These are phyloP conservation scores for Diaporthe sp. DNA, from an alignment of 2,329 filamentous ascomycete genomes.

Conservation along the genomic window DNA sequence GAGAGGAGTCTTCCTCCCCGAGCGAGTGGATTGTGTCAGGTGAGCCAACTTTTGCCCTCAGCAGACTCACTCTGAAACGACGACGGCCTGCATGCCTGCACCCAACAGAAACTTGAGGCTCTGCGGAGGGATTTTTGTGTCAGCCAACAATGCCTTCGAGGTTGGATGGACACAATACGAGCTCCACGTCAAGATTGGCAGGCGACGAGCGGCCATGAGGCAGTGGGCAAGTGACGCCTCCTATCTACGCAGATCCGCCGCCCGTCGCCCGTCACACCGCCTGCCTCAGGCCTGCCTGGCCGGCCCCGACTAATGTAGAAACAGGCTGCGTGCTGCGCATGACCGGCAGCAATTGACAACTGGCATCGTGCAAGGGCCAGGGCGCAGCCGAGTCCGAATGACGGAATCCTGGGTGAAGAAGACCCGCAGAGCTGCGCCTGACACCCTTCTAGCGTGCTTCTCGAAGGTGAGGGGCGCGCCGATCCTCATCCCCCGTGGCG, in stretches of 20 bases:
- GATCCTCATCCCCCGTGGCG: background rate
- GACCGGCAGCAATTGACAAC: background rate
- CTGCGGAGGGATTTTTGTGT: background rate
- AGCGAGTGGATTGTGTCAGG: conserved; percentile 3
- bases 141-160: background rate
- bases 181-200: conserved; percentile 1
- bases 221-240: background rate
- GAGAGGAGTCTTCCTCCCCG: background rate
- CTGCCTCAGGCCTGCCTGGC: background rate
- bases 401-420: background rate
- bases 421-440: background rate
- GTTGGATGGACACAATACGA: background rate
- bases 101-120: conserved; percentile 17
- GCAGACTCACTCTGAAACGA: conserved; percentile 23
- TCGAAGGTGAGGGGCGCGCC: conserved; percentile 4
- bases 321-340: conserved; percentile 3
- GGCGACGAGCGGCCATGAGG: conserved; percentile 1
- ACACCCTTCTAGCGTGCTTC: conserved; percentile 20
- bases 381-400: background rate
- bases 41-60: conserved; percentile 13
- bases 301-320: background rate
- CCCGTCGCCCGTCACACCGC: background rate
- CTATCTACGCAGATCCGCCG: background rate
- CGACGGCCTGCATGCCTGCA: background rate
- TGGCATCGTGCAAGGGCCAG: background rate